Percentiles rank a stretch among this genome's conserved stretches.
Conservation (phyloP, 495 filamentous ascomycete genomes). For the Choiromyces venosus region DNA sequence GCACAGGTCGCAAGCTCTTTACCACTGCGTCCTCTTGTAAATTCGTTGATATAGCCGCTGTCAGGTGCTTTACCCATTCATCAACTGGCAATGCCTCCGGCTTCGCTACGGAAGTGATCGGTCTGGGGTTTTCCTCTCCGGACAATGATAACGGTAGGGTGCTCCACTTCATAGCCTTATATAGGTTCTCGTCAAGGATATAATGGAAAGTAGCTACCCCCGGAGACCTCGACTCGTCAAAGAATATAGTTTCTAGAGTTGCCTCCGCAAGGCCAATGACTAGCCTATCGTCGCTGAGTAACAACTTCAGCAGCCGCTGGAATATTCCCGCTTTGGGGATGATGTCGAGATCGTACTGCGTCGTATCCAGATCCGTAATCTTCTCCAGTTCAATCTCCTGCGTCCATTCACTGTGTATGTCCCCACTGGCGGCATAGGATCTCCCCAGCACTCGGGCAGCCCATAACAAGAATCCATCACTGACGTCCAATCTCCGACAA, state of each 20-base stretch:
- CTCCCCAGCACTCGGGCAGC: conserved; percentile 75
- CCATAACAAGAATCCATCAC: conserved; percentile 71
- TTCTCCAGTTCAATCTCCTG: conserved; percentile 54
- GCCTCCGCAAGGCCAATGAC: conserved; percentile 72
- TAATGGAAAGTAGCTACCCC: conserved; percentile 27
- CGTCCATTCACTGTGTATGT: conserved; percentile 54
- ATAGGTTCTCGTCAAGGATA: conserved; percentile 31
- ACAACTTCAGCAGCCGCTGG: conserved; percentile 59
- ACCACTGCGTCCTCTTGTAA: conserved; percentile 61
- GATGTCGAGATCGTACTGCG: conserved; percentile 47
- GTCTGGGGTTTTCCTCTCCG: conserved; percentile 21
- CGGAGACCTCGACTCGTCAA: conserved; percentile 29
- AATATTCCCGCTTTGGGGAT: conserved; percentile 56
- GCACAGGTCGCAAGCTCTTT: conserved; percentile 56
- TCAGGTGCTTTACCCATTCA: conserved; percentile 62
- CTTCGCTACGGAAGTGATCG: conserved; percentile 22
- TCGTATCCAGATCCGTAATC: conserved; percentile 46
- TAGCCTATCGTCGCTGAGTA: conserved; percentile 56
- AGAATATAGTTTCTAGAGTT: conserved; percentile 63
- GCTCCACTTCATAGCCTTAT: conserved; percentile 32
- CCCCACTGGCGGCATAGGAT: conserved; percentile 70
- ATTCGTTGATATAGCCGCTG: conserved; percentile 56
- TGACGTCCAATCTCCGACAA: conserved; percentile 56
- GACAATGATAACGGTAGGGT: conserved; percentile 22
- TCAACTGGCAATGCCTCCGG: conserved; percentile 32